These are phyloP conservation scores for Globisporangium carolinianum DNA, from an alignment of 352 stramenopile species.

Conservation along the genomic window DNA sequence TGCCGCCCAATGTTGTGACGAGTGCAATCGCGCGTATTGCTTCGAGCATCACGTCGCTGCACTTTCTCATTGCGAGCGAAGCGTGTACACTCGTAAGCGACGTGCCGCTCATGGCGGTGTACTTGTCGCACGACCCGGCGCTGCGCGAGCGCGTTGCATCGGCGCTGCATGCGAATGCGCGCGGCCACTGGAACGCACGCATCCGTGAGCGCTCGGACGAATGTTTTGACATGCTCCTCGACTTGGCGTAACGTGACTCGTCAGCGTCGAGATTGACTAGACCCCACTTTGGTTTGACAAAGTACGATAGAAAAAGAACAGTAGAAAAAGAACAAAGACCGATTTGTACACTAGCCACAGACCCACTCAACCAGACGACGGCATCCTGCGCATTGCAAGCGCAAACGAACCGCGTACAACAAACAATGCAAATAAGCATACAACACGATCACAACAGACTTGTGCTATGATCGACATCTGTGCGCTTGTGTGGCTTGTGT, in stretches of 20 bases:
- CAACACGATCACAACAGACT: no score
- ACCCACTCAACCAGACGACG: no score
- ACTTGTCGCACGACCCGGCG: slow-evolving; percentile 44
- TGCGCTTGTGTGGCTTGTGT: no score
- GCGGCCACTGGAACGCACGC: slow-evolving; percentile 64
- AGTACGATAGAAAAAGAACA: no score
- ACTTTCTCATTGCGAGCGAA: slow-evolving; percentile 73
- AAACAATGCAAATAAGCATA: no score
- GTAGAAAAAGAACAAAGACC: no score
- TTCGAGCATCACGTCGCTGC: slow-evolving; percentile 48
- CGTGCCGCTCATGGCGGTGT: slow-evolving; percentile 63
- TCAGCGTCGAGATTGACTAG: not conserved
- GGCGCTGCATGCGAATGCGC: slow-evolving; percentile 60
- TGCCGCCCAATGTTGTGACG: slow-evolving; percentile 36
- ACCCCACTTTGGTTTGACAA: not conserved
- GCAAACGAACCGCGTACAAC: no score
- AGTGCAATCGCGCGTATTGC: slow-evolving; percentile 45
- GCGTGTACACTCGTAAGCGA: slow-evolving; percentile 54
- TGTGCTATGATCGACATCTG: no score
- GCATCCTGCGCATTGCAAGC: no score
- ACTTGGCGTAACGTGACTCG: slow-evolving; percentile 37
- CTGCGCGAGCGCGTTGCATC: slow-evolving; percentile 55
- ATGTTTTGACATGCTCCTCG: slow-evolving; percentile 74
- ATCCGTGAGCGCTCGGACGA: slow-evolving; percentile 76
- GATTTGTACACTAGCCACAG: no score